Conservation (phyloP, 805 yeast genomes). For the Middelhovenomyces tepae region DNA sequence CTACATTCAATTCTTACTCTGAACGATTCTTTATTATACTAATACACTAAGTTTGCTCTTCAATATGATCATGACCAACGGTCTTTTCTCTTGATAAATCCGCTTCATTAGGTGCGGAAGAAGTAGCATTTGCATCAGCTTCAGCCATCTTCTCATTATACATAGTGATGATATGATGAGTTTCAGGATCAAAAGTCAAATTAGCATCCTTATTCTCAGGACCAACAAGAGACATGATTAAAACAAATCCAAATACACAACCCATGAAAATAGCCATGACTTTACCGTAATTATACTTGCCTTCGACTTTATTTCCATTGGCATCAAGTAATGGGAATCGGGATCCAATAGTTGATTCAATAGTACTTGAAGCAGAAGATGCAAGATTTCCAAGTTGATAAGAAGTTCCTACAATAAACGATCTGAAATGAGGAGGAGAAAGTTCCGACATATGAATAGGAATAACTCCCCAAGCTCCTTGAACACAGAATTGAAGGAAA, state of each 20-base stretch:
- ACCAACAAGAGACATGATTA: conserved; percentile 43
- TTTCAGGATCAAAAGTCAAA: no score
- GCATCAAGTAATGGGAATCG: conserved; percentile 43
- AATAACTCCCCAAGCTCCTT: conserved; percentile 68
- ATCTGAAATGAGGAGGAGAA: conserved; percentile 54
- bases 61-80: no score
- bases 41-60: no score
- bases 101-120: no score
- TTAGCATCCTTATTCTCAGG: conserved; percentile 38
- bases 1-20: no score
- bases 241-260: conserved; percentile 47
- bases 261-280: conserved; percentile 66
- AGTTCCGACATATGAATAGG: conserved; percentile 61
- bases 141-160: background rate
- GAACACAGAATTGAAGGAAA: conserved; percentile 56
- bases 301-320: conserved; percentile 24
- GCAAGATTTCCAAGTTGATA: conserved; percentile 71
- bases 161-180: background rate
- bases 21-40: no score
- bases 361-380: conserved; percentile 62
- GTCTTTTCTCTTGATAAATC: no score
- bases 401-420: conserved; percentile 52
- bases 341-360: conserved; percentile 55
- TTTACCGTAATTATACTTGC: conserved; percentile 50
- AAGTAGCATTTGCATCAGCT: no score